Evolutionary conservation across 1,139 yeast species (phyloP).

Genomic region (Pichiaceae sp.): DNA sequence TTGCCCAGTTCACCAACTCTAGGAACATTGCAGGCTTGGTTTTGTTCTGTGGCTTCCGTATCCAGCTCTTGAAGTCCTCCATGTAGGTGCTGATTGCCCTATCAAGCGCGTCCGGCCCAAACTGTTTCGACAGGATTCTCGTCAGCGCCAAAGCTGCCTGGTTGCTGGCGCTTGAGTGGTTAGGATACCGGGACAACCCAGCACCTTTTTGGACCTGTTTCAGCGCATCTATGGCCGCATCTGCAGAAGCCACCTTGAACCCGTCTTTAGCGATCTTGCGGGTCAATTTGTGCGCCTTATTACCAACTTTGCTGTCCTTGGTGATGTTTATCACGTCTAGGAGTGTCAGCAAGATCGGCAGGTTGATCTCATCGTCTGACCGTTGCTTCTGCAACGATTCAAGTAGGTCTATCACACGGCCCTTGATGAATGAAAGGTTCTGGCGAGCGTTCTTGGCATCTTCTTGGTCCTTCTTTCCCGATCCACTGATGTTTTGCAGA

Average conservation of each 20-base stretch:
- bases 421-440: conserved; percentile 72
- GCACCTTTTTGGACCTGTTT: conserved; percentile 33
- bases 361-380: conserved; percentile 30
- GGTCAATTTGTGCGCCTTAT: conserved; percentile 66
- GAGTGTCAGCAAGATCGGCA: conserved; percentile 50
- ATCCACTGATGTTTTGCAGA: conserved; percentile 30
- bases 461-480: conserved; percentile 61
- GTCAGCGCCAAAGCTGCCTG: conserved; percentile 56
- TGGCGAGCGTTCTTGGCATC: conserved; percentile 74
- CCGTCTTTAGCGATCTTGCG: conserved; percentile 57
- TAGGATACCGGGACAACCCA: conserved; percentile 34
- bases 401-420: conserved; percentile 67
- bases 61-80: conserved; percentile 54
- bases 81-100: conserved; percentile 49
- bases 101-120: conserved; percentile 23
- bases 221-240: conserved; percentile 25
- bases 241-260: conserved; percentile 10
- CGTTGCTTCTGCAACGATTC: conserved; percentile 49
- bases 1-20: conserved; percentile 78
- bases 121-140: conserved; percentile 38
- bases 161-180: conserved; percentile 48
- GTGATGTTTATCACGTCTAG: conserved; percentile 57
- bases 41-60: conserved; percentile 36
- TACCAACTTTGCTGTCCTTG: conserved; percentile 52
- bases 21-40: conserved; percentile 56